These are phyloP conservation scores for Sarcodon aspratus DNA, from an alignment of 768 basidiomycete genomes.

Conservation along the genomic window DNA sequence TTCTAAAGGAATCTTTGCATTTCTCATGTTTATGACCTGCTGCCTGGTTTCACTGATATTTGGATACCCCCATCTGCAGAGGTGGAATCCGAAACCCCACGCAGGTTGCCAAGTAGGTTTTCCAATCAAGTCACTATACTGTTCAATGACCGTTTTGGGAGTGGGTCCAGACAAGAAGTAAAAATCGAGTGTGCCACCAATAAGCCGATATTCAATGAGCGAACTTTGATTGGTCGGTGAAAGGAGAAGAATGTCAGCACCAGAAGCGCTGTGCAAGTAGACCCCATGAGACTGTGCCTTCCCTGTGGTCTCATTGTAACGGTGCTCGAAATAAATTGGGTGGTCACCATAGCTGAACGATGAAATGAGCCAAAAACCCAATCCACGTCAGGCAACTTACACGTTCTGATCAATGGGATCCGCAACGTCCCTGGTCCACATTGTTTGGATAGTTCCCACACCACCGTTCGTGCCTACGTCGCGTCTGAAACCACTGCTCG, in stretches of 20 bases:
- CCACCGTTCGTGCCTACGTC: conserved; percentile 39
- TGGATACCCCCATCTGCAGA: conserved; percentile 49
- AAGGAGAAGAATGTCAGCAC: conserved; percentile 58
- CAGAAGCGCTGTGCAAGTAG: conserved; percentile 60
- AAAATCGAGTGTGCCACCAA: conserved; percentile 70
- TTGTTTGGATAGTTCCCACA: conserved; percentile 48
- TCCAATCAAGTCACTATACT: conserved; percentile 59
- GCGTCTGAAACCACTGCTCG: conserved; percentile 58
- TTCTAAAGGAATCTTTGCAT: conserved; percentile 70
- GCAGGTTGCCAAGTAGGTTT: conserved; percentile 60
- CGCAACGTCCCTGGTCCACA: conserved; percentile 52
- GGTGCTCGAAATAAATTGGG: conserved; percentile 64
- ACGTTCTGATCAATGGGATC: conserved; percentile 61
- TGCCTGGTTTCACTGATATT: conserved; percentile 45
- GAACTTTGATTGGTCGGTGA: conserved; percentile 45
- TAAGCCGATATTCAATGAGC: conserved; percentile 57
- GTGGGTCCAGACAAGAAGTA: conserved; percentile 54
- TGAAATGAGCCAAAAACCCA: background rate
- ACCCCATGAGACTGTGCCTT: conserved; percentile 63
- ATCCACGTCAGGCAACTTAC: conserved; percentile 22
- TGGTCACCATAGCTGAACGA: conserved; percentile 55
- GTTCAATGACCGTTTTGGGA: conserved; percentile 53
- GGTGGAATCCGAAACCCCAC: conserved; percentile 75
- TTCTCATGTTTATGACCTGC: conserved; percentile 46
- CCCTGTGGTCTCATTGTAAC: conserved; percentile 39